Conservation (phyloP, 2,329 filamentous ascomycete species). For the Fusarium sp. region DNA sequence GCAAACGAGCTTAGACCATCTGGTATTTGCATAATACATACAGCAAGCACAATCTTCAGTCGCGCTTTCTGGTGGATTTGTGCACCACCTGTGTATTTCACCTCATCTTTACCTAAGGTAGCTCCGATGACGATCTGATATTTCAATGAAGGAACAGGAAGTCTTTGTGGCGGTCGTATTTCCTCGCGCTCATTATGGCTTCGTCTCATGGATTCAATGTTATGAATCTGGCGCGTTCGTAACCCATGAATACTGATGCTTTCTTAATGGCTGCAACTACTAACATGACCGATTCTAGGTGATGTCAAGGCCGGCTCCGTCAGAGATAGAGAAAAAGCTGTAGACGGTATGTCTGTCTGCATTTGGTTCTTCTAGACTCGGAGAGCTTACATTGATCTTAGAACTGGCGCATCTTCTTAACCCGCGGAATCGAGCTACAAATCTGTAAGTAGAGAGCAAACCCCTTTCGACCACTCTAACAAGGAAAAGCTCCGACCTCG, state of each 20-base stretch:
- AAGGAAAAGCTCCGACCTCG: constrained; percentile 56
- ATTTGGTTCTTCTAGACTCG: not conserved
- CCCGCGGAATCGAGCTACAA: constrained; percentile 47
- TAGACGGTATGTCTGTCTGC: constrained; percentile 48
- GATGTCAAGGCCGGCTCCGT: constrained; percentile 48
- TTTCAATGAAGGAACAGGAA: constrained; percentile 2
- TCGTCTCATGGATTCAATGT: constrained; percentile 47
- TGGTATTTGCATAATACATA: not conserved
- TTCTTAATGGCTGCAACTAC: not conserved
- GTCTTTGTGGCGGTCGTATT: not conserved
- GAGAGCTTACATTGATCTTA: constrained; percentile 30
- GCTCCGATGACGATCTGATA: not conserved
- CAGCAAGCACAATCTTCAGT: not conserved
- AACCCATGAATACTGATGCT: not conserved
- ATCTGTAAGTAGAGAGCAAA: constrained; percentile 45
- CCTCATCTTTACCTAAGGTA: not conserved
- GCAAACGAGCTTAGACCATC: constrained; percentile 15
- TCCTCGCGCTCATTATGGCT: constrained; percentile 42
- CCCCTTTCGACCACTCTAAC: constrained; percentile 1
- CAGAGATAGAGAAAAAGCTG: constrained; percentile 52
- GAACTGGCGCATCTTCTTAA: constrained; percentile 53
- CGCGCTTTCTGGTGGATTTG: constrained; percentile 11
- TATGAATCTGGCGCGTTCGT: constrained; percentile 49
- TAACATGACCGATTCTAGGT: constrained; percentile 39
- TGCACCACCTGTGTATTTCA: not conserved